Base-by-base conservation (phyloP, 2,329 filamentous ascomycete species). In the Penicillium sp. region DNA sequence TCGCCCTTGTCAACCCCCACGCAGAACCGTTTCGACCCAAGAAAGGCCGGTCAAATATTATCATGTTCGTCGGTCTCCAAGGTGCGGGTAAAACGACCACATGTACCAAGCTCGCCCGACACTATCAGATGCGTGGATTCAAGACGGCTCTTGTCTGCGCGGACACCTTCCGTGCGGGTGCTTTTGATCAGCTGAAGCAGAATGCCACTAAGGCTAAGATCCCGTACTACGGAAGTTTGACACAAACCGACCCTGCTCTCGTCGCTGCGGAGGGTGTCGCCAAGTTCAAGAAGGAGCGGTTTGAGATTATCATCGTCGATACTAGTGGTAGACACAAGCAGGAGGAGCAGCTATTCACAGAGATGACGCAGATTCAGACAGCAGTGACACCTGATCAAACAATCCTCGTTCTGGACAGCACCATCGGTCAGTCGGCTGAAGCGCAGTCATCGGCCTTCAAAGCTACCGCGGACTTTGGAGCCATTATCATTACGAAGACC, bases 171-270 rank as follows among this genome's bases (percentile, higher is more conserved):
- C 91, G 95, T 81, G 95, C 95, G 38, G 95, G 95, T 83, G 95
- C 95, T 47, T 99, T 99, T 70, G 95, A 99, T 75, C 95, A 99
- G 82, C 79, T 99, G 77, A 98, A 98, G 82, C 95, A 99, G 81
- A 99, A 99, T 76, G 95, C 95, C 1, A 98, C 93, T 38, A 99
- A 98, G 79, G 95, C 95, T 55, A 98, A 98, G 82, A 98, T 99
- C 56, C 95, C 95, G 9, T 99, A 99, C 85, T 99, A 96, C 76
- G 95, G 95, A 71, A 96, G 92, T 61, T 84, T 99, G 67, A 99
- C 94, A 3, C 93, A 99, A 81, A 97, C 93, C 7, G 95, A 99
- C 74, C 95, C 95, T 0, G 93, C 94, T 0, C 89, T 93, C 6
- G 95, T 99, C 19, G 94, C 95, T 0, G 87, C 88, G n/a, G 93